These are phyloP conservation scores for Pseudovirgaria hyperparasitica DNA, from an alignment of 2,329 filamentous ascomycete genomes.

Conservation along the genomic window DNA sequence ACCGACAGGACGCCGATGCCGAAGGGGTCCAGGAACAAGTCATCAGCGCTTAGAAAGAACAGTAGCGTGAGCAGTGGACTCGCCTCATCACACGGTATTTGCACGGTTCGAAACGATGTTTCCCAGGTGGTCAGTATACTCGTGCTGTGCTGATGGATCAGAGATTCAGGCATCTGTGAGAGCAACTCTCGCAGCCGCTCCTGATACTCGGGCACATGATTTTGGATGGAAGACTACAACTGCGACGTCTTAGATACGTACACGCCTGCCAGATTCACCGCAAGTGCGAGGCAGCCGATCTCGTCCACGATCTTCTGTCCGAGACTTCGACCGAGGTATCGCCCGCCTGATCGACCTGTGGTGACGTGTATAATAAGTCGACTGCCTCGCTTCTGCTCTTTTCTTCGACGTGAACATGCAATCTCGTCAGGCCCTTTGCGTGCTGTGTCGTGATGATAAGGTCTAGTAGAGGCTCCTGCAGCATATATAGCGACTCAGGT, in stretches of 20 bases:
- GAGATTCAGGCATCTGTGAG: slow-evolving; percentile 5
- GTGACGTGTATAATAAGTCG: slow-evolving; percentile 7
- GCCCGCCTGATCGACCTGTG: not conserved
- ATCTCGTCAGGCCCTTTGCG: slow-evolving; percentile 6
- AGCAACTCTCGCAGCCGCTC: slow-evolving; percentile 9
- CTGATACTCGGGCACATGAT: slow-evolving; percentile 9
- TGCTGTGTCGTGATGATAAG: slow-evolving; percentile 8
- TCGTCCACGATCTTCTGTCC: slow-evolving; percentile 10
- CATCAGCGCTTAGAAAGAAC: slow-evolving; percentile 6
- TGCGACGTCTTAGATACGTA: slow-evolving; percentile 10
- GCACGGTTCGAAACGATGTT: slow-evolving; percentile 9
- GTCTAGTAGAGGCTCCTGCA: slow-evolving; percentile 5
- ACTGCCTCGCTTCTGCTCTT: slow-evolving; percentile 7
- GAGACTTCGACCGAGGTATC: slow-evolving; percentile 3
- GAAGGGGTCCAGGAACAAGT: slow-evolving; percentile 7
- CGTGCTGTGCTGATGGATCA: slow-evolving; percentile 10
- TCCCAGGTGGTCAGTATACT: slow-evolving; percentile 14
- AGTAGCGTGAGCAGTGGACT: slow-evolving; percentile 7
- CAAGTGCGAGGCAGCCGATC: slow-evolving; percentile 10
- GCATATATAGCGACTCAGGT: slow-evolving; percentile 10
- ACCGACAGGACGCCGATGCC: slow-evolving; percentile 1
- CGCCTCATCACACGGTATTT: slow-evolving; percentile 7
- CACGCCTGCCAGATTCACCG: slow-evolving; percentile 9
- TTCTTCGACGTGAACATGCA: slow-evolving; percentile 9
- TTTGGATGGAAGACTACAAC: slow-evolving; percentile 7